Base-by-base conservation (phyloP, 768 basidiomycete species). In the Mycena amicta region DNA sequence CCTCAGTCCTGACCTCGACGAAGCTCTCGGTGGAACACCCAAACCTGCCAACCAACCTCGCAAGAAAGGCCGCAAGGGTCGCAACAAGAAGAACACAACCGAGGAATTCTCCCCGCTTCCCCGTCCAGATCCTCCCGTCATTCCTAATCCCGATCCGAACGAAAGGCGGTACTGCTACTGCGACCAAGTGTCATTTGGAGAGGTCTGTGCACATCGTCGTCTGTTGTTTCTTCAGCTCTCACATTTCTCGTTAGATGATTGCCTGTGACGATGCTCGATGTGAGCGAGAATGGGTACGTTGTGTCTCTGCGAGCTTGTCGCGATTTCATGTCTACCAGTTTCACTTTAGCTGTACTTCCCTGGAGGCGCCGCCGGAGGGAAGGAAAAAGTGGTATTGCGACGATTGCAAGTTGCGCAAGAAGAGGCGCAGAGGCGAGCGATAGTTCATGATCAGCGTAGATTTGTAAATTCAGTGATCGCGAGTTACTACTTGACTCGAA, bases 81-180 rank as follows among this genome's bases (percentile, higher is more conserved):
- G 62, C 27, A 67, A 51, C 63, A 66, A 57, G 29, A 55, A 53
- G 27, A 11, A 25, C 13, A 23, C 47, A 3, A 31, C 29, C 23
- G 56, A 65, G 40, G 37, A 43, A 22, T 37, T 56, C 28, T 25
- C 53, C 0, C 53, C 58, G 49, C 66, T 75, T 22, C 76, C 72
- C 18, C 66, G 52, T 41, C 62, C 49, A 12, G 56, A 50, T n/a
- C 60, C 56, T 27, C 62, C 62, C 5, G 22, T 50, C 18, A 62
- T 63, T 25, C 59, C 54, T 8, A 63, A 60, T 51, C 31, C 68
- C 66, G 77, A 83, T 63, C 76, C 80, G 30, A 76, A 77, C 59
- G 86, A 92, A 69, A 74, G 67, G 50, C 74, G 83, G 30, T 97
- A 92, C 71, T 96, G 94, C 71, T 88, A 86, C 68, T 96, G 94